Percentiles rank a stretch among this genome's conserved stretches.
phyloP scores from a whole-genome alignment of 1,284 basidiomycete species.

The Pyrrhoderma noxium region DNA sequence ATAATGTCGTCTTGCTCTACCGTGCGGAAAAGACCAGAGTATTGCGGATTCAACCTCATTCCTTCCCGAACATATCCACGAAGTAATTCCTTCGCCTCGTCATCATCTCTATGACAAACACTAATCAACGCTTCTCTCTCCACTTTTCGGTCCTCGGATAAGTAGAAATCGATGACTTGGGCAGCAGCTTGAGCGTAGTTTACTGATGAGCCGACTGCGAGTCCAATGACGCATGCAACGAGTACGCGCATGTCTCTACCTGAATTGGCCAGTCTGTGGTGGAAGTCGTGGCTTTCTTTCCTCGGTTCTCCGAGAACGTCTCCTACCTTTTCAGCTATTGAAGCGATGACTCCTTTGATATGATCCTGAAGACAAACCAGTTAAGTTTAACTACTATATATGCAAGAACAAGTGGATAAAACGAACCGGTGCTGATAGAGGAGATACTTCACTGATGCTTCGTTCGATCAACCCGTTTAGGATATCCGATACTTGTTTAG shows the following conservation, averaged over 20 bases:
- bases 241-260: conserved; percentile 36
- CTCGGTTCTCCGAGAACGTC: conserved; percentile 18
- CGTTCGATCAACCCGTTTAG: conserved; percentile 18
- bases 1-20: conserved; percentile 28
- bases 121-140: conserved; percentile 28
- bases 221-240: conserved; percentile 38
- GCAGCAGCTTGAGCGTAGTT: conserved; percentile 35
- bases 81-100: conserved; percentile 31
- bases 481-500: conserved; percentile 13
- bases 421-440: conserved; percentile 11
- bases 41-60: conserved; percentile 36
- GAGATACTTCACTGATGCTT: conserved; percentile 16
- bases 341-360: too few species aligned
- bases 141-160: conserved; percentile 18
- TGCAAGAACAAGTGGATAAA: too few species aligned
- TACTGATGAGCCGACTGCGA: conserved; percentile 42
- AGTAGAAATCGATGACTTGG: conserved; percentile 24
- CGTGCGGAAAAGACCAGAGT: conserved; percentile 37
- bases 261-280: conserved; percentile 34
- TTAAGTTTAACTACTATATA: too few species aligned
- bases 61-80: conserved; percentile 48
- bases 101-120: conserved; percentile 31
- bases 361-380: too few species aligned
- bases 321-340: too few species aligned
- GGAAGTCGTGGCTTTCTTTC: conserved; percentile 37